Evolutionary conservation across 2,329 filamentous ascomycete genomes (phyloP).

Genomic region (Phoma herbarum): DNA sequence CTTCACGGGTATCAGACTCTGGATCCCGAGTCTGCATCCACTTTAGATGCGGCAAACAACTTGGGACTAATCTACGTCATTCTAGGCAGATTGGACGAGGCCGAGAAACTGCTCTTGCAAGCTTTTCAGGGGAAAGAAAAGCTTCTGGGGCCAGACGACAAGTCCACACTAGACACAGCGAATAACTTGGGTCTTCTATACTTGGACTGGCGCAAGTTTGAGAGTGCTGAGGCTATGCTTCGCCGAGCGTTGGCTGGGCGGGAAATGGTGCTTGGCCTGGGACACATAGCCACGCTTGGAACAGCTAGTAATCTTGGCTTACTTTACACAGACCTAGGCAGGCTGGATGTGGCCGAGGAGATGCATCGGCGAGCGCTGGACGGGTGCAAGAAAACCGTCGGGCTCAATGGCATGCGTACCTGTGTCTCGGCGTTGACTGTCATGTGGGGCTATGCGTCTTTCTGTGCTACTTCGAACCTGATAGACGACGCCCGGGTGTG

Average conservation of each 20-base stretch:
- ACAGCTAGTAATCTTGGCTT: neutral
- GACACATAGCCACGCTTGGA: neutral
- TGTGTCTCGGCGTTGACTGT: no score
- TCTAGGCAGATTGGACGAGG: neutral
- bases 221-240: neutral
- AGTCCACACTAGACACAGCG: neutral
- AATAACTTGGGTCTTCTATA: slow-evolving; percentile 18
- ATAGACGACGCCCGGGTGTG: no score
- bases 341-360: neutral
- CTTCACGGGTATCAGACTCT: no score
- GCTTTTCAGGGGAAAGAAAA: neutral
- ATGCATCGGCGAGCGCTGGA: no score
- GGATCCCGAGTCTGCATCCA: no score
- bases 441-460: no score
- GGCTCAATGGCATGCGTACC: no score
- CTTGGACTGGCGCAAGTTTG: neutral
- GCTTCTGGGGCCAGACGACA: neutral
- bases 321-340: neutral
- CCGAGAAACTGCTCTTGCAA: neutral
- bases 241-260: neutral
- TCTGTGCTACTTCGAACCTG: no score
- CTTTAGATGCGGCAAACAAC: no score
- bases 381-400: no score
- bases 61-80: neutral
- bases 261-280: neutral